Conservation (phyloP, 805 yeast genomes). For the Myxozyma vanderwaltii region DNA sequence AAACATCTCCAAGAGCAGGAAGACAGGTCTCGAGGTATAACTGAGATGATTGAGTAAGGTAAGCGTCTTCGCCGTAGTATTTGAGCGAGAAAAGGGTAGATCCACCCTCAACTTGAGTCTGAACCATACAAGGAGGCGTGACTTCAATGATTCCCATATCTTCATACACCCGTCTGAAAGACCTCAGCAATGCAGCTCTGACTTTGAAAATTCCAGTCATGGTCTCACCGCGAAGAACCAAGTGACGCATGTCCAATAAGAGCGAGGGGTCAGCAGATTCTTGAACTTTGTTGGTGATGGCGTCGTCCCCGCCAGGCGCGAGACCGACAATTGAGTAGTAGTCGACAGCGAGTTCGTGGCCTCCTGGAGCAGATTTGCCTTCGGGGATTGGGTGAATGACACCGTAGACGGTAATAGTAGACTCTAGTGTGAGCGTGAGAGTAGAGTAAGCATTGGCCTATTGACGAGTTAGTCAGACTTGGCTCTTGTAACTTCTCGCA, state of each 20-base stretch:
- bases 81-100: slow-evolving; percentile 89
- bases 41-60: slow-evolving; percentile 94
- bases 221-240: slow-evolving; percentile 95
- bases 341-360: slow-evolving; percentile 90
- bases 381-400: slow-evolving; percentile 81
- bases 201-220: slow-evolving; percentile 91
- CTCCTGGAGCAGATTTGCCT: slow-evolving; percentile 97
- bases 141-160: slow-evolving; percentile 84
- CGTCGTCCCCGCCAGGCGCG: slow-evolving; percentile 95
- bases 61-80: slow-evolving; percentile 97
- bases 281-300: slow-evolving; percentile 90
- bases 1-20: slow-evolving; percentile 96
- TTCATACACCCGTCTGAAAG: slow-evolving; percentile 73
- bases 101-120: slow-evolving; percentile 99
- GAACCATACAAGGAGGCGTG: slow-evolving; percentile 99
- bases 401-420: slow-evolving; percentile 81
- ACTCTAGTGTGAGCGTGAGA: slow-evolving; percentile 80
- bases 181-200: slow-evolving; percentile 73
- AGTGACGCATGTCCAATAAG: slow-evolving; percentile 91
- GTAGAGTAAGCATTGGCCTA: slow-evolving; percentile 84
- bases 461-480: neutral
- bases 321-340: slow-evolving; percentile 85
- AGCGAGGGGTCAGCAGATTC: slow-evolving; percentile 84
- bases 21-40: slow-evolving; percentile 93
- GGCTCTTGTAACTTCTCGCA: too few species aligned